A percentile compares a stretch with the other conserved stretches of the same genome.
Evolutionary conservation across 2,329 filamentous ascomycete species (phyloP).

Genomic region (Pseudopithomyces maydicus): DNA sequence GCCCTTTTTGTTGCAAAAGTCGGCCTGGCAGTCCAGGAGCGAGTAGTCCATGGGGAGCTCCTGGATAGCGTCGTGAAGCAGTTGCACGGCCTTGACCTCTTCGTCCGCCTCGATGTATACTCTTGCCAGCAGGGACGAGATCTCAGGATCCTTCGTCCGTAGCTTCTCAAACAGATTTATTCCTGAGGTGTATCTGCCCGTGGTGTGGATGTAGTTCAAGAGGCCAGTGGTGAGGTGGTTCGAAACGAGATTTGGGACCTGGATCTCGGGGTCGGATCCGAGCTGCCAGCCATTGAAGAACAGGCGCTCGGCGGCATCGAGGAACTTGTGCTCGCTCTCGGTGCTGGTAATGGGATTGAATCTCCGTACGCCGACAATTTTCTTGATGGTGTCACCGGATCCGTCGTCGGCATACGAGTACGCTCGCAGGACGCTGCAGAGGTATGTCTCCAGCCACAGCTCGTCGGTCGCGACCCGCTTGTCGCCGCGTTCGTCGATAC

Average conservation of each 20-base stretch:
- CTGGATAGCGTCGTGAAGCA: slow-evolving; percentile 85
- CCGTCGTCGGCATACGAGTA: slow-evolving; percentile 98
- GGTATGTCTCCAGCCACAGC: slow-evolving; percentile 95
- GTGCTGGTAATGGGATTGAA: slow-evolving; percentile 98
- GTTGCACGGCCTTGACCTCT: slow-evolving; percentile 90
- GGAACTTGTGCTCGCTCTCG: slow-evolving; percentile 95
- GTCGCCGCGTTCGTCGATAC: slow-evolving; percentile 94
- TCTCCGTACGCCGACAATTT: slow-evolving; percentile 93
- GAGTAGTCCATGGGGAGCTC: slow-evolving; percentile 97
- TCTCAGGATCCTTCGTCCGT: slow-evolving; percentile 85
- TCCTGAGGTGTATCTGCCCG: slow-evolving; percentile 89
- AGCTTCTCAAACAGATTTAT: slow-evolving; percentile 99
- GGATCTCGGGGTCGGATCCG: slow-evolving; percentile 94
- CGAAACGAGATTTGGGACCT: slow-evolving; percentile 94
- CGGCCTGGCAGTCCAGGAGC: slow-evolving; percentile 90
- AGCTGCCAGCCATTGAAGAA: slow-evolving; percentile 97
- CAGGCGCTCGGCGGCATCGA: slow-evolving; percentile 89
- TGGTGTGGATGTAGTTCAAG: slow-evolving; percentile 92
- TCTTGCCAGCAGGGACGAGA: slow-evolving; percentile 88
- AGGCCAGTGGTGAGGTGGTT: slow-evolving; percentile 96
- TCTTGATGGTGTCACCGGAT: slow-evolving; percentile 90
- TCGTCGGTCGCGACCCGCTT: slow-evolving; percentile 92
- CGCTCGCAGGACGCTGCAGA: slow-evolving; percentile 90
- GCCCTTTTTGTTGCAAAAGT: slow-evolving; percentile 88
- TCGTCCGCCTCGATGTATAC: slow-evolving; percentile 95